Base-by-base conservation (phyloP, 2,329 filamentous ascomycete species). In the Fusarium sp. region DNA sequence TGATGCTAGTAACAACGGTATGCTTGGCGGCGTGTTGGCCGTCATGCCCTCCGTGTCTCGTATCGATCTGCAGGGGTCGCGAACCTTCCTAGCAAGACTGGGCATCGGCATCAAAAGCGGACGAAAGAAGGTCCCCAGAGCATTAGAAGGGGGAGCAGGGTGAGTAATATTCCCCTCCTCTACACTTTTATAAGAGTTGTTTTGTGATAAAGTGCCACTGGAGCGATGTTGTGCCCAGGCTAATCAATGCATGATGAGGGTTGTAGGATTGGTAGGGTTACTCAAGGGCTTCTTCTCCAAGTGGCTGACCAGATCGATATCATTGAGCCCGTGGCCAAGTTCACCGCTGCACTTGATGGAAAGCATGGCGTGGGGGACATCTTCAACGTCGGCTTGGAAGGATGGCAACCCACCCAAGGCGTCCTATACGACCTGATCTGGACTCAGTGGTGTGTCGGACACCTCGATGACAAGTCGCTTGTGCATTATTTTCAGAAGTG, bases 401-500 rank as follows among this genome's bases (percentile, higher is more conserved):
- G 27, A 5, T 47, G 44, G 47, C 16, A 51, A 10, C 83, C 85
- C 4, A 80, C 76, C 1, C 71, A 79, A 8, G 81, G 74, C 9
- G 72, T 79, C 15, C 78, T 81, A 58, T 97, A 97, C 79, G 91
- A 94, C 77, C 79, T 97, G 55, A 89, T 97, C 66, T 97, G 93
- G 93, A 92, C 89, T 60, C 94, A 97, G 81, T 97, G 94, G 94
- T 97, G 94, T 79, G 79, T 95, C 7, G 92, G 93, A 50, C 91
- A 97, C 78, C 82, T 97, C 58, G 94, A 89, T 1, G 94, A 97
- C 77, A 81, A 79, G 18, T 90, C 96, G 78, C 78, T 97, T 15
- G 85, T 91, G 3, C 82, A 81, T 4, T 97, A 91, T 76, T 81
- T 97, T 28, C 72, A 81, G 62, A 85, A 89, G 31, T 92, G 92